Evolutionary conservation across 345 rosid species (phyloP), one percentile per base, ranked within the genome.

Genomic region (Aquilaria yunnanensis): DNA sequence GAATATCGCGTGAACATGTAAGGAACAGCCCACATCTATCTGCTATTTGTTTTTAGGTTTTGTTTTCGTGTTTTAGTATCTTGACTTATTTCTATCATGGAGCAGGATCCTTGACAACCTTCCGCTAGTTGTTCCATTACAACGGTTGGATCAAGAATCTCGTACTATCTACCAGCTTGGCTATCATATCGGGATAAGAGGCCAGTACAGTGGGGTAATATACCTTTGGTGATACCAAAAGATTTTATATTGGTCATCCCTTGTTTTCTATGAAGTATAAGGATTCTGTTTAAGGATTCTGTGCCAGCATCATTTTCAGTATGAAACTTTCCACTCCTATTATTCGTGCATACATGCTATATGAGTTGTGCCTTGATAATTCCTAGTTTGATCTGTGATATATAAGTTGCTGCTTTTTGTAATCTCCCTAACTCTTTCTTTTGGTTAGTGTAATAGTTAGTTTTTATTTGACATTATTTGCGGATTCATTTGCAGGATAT

Each of bases 1-100:
- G 98, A 92, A 72, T 92, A 92, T 63, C 86, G 91, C 51, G 88
- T 89, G n/a, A 92, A 92, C 72, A 92, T 92, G 98, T 92, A 84
- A 16, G 91, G 30, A 32, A 54, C n/a, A n/a, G n/a, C 54, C 55
- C 10, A 23, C 37, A 43, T 31, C 9, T 60, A 6, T 59, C 3
- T 62, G 14, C 14, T 30, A 30, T 33, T 29, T 53, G 4, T 31
- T 30, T 11, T 2, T 30, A 34, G 37, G 14, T 51, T 31, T 57
- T 33, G 29, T 30, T 45, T 12, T 63, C 7, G 45, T 16, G 45
- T 33, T 61, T 37, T 59, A 9, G 43, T 72, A 55, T 60, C 64
- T 68, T 77, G 47, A 72, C 61, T 29, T 9, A 57, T 76, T 31
- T 80, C 41, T 65, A 10, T 50, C 61, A 16, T 62, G 64, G 75